Percentiles rank a stretch among this genome's conserved stretches.
phyloP scores from a whole-genome alignment of 2,329 filamentous ascomycete genomes.

The Ophiostoma ips region DNA sequence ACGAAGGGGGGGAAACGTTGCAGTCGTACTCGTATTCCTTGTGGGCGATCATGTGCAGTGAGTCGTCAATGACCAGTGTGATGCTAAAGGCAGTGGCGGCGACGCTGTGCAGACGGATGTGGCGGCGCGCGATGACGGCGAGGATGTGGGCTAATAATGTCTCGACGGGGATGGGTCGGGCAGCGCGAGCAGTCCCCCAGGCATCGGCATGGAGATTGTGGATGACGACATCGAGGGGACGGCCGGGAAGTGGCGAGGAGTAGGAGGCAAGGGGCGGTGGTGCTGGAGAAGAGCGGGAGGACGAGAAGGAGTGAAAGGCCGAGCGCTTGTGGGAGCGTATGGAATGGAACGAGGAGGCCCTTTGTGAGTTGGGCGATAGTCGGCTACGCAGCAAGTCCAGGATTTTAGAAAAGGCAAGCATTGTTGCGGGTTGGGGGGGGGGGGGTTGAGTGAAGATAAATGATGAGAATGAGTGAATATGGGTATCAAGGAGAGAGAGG shows the following conservation, averaged over 20 bases:
- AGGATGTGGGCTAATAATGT: constrained; percentile 5
- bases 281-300: neutral
- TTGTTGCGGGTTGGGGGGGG: neutral
- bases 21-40: no score
- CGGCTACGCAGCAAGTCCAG: neutral
- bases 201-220: constrained; percentile 5
- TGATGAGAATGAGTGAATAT: no score
- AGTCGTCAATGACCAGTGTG: constrained; percentile 4
- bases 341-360: neutral
- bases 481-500: no score
- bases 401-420: neutral
- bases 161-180: neutral
- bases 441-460: neutral
- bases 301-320: neutral
- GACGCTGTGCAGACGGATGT: constrained; percentile 4
- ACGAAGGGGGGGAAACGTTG: no score
- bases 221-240: constrained; percentile 7
- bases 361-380: neutral
- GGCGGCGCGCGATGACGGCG: neutral
- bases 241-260: neutral
- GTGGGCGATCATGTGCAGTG: neutral
- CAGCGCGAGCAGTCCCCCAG: constrained; percentile 3
- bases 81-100: constrained; percentile 6
- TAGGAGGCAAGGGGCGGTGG: neutral
- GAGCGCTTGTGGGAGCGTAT: neutral